Base-by-base conservation (phyloP, 148 eudicot species). In the Agrostemma githago region DNA sequence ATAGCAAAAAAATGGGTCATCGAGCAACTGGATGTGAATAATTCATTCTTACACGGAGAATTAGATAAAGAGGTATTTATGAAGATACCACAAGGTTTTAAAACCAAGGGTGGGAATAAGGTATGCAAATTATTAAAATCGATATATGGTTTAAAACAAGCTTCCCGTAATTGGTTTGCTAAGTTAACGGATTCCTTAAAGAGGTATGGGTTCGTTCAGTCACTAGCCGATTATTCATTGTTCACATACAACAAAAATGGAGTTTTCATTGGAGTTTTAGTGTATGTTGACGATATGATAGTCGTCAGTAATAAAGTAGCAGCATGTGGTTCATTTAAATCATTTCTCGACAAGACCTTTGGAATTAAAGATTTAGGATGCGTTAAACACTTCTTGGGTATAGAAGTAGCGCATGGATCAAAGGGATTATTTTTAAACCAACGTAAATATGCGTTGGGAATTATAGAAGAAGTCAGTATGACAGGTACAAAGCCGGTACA, bases 251-350 rank as follows among this genome's bases (percentile, higher is more conserved):
- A 59, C n/a, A 14, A 1, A 11, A 34, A 66, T 7, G n/a, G 14
- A 17, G 11, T 42, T 17, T 16, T 61, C 14, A 38, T 42, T 2
- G n/a, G 6, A 8, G 62, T 66, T 2, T 15, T 34, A 4, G 34
- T 72, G 2, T 72, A 60, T 70, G 73, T 70, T 3, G 73, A 70
- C 34, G 73, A 70, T 26, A 38, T 54, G 12, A 70, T 70, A 20
- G 6, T 39, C 16, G 37, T 44, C 0, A 21, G 62, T 2, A 63
- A 48, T 34, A 7, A 34, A 12, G 65, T 11, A 12, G 21, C 60
- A 2, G 43, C 21, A 4, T 11, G 15, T 15, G 17, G 16, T 54
- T 1, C 59, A 15, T 54, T 54, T 1, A 54, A 54, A 15, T 5
- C 4, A 1, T 54, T 54, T 9, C 2, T 12, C 16, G 59, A 54